Evolutionary conservation across 352 stramenopile species (phyloP).

Genomic region (Plasmopara muralis): DNA sequence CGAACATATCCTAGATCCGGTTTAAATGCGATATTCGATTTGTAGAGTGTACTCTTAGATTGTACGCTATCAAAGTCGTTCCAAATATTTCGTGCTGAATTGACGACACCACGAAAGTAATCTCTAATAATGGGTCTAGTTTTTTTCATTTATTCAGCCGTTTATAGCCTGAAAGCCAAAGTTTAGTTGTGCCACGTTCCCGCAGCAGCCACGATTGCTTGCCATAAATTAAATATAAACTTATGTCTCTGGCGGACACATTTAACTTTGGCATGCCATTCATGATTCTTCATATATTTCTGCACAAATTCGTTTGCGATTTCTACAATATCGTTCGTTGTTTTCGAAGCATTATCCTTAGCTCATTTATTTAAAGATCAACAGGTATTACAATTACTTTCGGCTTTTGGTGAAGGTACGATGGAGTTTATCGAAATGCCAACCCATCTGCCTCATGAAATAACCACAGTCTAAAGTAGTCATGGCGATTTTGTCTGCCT

Average conservation of each 20-base stretch:
- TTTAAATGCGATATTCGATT: constrained; percentile 3
- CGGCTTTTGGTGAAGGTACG: neutral
- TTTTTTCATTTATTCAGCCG: constrained; percentile 1
- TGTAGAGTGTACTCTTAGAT: constrained; percentile 5
- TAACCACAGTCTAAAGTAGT: constrained; percentile 3
- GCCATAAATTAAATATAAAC: neutral
- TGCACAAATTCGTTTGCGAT: neutral
- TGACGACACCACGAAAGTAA: constrained; percentile 5
- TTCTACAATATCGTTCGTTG: neutral
- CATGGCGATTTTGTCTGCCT: constrained; percentile 10
- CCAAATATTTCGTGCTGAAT: neutral
- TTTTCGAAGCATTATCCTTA: neutral
- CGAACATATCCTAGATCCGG: constrained; percentile 6
- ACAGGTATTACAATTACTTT: neutral
- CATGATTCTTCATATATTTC: neutral
- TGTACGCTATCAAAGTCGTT: constrained; percentile 17
- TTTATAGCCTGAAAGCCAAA: neutral
- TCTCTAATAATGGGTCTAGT: constrained; percentile 10
- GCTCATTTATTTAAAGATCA: neutral
- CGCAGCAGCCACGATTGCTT: neutral
- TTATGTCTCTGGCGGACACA: neutral
- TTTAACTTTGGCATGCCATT: neutral
- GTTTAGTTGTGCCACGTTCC: neutral
- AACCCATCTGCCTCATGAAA: constrained; percentile 5
- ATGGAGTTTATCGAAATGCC: constrained; percentile 15